These are phyloP conservation scores for Pseudonitzschia delicatissima DNA, from an alignment of 108 stramenopile species.

Conservation along the genomic window DNA sequence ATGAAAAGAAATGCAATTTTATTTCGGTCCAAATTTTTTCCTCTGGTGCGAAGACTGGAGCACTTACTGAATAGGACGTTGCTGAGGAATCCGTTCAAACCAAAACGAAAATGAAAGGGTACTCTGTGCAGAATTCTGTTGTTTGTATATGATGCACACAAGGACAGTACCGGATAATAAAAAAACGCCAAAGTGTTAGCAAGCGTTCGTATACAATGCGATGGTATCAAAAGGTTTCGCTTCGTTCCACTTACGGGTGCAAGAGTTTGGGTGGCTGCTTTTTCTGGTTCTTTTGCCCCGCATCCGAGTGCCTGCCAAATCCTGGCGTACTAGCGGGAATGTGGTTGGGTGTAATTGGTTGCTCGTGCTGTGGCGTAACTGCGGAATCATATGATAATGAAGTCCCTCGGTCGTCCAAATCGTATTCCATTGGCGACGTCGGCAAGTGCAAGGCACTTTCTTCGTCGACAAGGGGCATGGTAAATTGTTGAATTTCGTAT, in stretches of 20 bases:
- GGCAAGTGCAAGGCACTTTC: not conserved
- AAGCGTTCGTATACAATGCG: not conserved
- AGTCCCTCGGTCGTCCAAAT: conserved; percentile 1
- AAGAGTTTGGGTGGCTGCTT: conserved; percentile 26
- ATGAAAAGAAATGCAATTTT: not conserved
- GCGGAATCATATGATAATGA: not conserved
- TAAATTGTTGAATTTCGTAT: not conserved
- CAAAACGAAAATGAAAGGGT: conserved; percentile 77
- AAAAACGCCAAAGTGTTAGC: no score
- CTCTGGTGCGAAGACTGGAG: not conserved
- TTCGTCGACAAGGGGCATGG: conserved; percentile 8
- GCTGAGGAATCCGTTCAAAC: conserved; percentile 61
- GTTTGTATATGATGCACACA: no score
- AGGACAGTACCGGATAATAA: no score
- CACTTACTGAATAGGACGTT: conserved; percentile 57
- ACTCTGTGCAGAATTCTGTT: conserved; percentile 54
- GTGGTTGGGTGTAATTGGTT: not conserved
- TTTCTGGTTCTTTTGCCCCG: conserved; percentile 1
- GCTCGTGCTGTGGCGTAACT: not conserved
- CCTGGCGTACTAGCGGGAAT: not conserved
- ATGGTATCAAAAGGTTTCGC: not conserved
- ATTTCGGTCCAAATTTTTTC: not conserved
- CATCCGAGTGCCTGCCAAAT: not conserved
- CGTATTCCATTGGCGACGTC: not conserved
- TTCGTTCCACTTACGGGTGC: conserved; percentile 33